A percentile compares a stretch with the other conserved stretches of the same genome.
Conservation (phyloP, 441 rosid species). For the Mallotus repandus region DNA sequence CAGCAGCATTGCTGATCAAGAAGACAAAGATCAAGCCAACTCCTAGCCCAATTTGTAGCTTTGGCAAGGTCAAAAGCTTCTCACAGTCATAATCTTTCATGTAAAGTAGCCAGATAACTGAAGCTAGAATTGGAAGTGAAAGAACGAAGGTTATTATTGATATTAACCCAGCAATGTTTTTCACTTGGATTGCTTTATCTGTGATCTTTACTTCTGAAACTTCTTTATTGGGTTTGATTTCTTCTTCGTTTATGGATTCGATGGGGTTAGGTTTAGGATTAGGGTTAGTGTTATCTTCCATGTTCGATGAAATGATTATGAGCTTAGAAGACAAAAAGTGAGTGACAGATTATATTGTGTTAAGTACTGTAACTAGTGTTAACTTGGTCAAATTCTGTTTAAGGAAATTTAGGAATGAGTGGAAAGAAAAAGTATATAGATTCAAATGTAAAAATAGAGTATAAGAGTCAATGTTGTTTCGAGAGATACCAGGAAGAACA, state of each 20-base stretch:
- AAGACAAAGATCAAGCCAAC: constrained; percentile 48
- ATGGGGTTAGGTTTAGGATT: constrained; percentile 11
- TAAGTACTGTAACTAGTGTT: not conserved
- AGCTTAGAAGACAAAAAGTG: not conserved
- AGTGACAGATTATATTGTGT: not conserved
- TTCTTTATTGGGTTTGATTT: not conserved
- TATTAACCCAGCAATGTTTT: constrained; percentile 34
- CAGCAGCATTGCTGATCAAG: constrained; percentile 40
- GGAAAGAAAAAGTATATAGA: not conserved
- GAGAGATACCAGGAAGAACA: constrained; percentile 7
- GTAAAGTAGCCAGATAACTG: constrained; percentile 56
- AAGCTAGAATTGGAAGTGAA: constrained; percentile 59
- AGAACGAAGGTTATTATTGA: constrained; percentile 43
- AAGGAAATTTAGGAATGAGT: not conserved
- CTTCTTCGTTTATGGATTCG: constrained; percentile 18
- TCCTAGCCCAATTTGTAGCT: constrained; percentile 44
- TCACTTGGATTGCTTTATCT: constrained; percentile 11
- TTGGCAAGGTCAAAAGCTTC: constrained; percentile 51
- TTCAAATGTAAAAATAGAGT: too few relatives aligned
- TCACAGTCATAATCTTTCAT: constrained; percentile 81
- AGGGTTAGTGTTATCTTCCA: constrained; percentile 14
- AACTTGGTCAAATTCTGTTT: not conserved
- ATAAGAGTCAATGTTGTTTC: not conserved
- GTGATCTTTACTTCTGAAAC: not conserved
- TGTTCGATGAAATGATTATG: not conserved